Conservation (phyloP, 2,329 filamentous ascomycete species). For the Fusarium austroafricanum region DNA sequence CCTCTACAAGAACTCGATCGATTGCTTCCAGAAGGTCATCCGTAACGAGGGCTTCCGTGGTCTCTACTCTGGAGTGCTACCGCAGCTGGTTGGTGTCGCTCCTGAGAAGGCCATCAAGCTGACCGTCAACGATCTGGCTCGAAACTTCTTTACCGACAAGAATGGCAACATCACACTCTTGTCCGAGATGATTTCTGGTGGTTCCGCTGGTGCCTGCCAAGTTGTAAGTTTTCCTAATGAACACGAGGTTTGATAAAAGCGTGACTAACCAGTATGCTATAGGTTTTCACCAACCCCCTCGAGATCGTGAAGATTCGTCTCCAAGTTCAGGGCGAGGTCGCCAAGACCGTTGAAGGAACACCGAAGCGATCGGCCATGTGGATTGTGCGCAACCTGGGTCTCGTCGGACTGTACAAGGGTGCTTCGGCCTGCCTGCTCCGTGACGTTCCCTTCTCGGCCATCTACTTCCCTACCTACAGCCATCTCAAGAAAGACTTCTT, state of each 20-base stretch:
- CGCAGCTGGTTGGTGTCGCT: conserved; percentile 96
- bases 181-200: conserved; percentile 88
- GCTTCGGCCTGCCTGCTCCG: conserved; percentile 93
- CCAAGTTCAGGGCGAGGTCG: conserved; percentile 95
- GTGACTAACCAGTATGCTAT: conserved; percentile 10
- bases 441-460: conserved; percentile 97
- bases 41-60: conserved; percentile 91
- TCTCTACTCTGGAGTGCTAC: conserved; percentile 92
- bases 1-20: conserved; percentile 96
- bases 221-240: conserved; percentile 75
- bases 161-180: conserved; percentile 77
- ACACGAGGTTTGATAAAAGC: background rate
- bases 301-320: conserved; percentile 99
- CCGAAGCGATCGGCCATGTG: conserved; percentile 95
- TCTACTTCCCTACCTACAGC: conserved; percentile 97
- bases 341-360: conserved; percentile 84
- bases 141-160: conserved; percentile 79
- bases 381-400: conserved; percentile 95
- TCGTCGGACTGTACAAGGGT: conserved; percentile 96
- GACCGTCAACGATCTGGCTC: conserved; percentile 95
- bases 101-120: conserved; percentile 99
- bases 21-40: conserved; percentile 93
- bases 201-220: conserved; percentile 90
- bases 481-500: conserved; percentile 96
- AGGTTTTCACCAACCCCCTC: conserved; percentile 97